A percentile compares a stretch with the other conserved stretches of the same genome.
Evolutionary conservation across 2,329 filamentous ascomycete genomes (phyloP).

Genomic region (Madurella mycetomatis): DNA sequence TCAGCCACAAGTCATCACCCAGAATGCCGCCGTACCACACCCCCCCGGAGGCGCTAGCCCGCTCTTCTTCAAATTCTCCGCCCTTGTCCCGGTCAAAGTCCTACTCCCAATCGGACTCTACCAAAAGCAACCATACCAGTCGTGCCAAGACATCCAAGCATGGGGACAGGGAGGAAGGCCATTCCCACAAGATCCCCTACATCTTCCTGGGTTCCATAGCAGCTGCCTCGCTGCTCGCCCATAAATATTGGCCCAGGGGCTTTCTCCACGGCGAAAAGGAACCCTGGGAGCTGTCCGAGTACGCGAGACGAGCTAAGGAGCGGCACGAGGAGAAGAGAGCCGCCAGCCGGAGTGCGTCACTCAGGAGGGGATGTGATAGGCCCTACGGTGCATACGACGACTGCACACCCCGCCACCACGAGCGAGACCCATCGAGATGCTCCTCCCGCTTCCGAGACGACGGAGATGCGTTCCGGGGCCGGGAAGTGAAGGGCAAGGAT

Average conservation of each 20-base stretch:
- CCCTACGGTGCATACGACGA: neutral
- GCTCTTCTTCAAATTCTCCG: slow-evolving; percentile 16
- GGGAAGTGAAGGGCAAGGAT: neutral
- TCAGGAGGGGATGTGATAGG: too few species aligned
- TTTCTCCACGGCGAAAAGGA: slow-evolving; percentile 37
- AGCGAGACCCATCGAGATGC: neutral
- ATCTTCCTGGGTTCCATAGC: slow-evolving; percentile 37
- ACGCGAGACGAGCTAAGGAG: slow-evolving; percentile 7
- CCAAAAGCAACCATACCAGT: neutral
- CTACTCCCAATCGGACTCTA: slow-evolving; percentile 17
- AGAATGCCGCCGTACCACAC: slow-evolving; percentile 23
- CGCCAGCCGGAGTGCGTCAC: neutral
- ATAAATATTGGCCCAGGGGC: slow-evolving; percentile 39
- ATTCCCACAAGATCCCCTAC: slow-evolving; percentile 32
- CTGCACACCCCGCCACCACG: neutral
- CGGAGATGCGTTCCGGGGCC: neutral
- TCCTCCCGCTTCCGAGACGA: neutral
- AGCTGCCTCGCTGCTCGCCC: slow-evolving; percentile 34
- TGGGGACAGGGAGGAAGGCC: slow-evolving; percentile 14
- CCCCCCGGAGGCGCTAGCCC: slow-evolving; percentile 16
- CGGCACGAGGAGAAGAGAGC: slow-evolving; percentile 15
- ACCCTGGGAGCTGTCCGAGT: slow-evolving; percentile 30
- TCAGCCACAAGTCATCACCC: neutral
- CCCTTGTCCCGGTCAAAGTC: slow-evolving; percentile 24
- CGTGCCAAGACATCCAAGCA: slow-evolving; percentile 6